These are phyloP conservation scores for Malassezia psittaci DNA, from an alignment of 1,284 basidiomycete species.

Conservation along the genomic window DNA sequence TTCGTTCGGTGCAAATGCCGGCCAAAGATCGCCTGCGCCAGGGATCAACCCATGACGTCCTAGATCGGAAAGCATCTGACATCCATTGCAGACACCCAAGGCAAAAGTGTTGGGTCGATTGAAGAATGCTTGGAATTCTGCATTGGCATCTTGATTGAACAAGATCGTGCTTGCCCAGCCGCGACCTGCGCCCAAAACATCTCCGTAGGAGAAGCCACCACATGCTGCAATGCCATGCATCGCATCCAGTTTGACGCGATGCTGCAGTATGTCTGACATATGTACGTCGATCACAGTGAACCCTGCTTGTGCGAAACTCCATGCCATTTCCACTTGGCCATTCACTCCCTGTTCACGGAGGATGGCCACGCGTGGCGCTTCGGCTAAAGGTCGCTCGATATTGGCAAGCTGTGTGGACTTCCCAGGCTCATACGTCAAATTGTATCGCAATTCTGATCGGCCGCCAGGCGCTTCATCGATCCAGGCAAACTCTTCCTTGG, in stretches of 20 bases:
- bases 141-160: slow-evolving; percentile 63
- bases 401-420: slow-evolving; percentile 19
- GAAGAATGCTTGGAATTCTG: slow-evolving; percentile 66
- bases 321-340: slow-evolving; percentile 96
- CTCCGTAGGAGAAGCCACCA: slow-evolving; percentile 96
- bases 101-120: slow-evolving; percentile 67
- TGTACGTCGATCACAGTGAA: slow-evolving; percentile 92
- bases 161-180: slow-evolving; percentile 94
- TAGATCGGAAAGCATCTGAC: slow-evolving; percentile 86
- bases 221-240: slow-evolving; percentile 89
- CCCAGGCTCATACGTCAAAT: slow-evolving; percentile 37
- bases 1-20: slow-evolving; percentile 76
- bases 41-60: slow-evolving; percentile 62
- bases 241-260: slow-evolving; percentile 56
- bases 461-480: slow-evolving; percentile 52
- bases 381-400: slow-evolving; percentile 27
- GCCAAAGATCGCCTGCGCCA: slow-evolving; percentile 69
- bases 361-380: slow-evolving; percentile 80
- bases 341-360: slow-evolving; percentile 97
- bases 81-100: slow-evolving; percentile 94
- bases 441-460: slow-evolving; percentile 49
- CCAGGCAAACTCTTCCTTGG: slow-evolving; percentile 70
- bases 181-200: slow-evolving; percentile 91
- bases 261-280: slow-evolving; percentile 88
- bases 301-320: slow-evolving; percentile 84